Conservation (phyloP, 192 early-diverging fungal species). For the Blastocladiella britannica region DNA sequence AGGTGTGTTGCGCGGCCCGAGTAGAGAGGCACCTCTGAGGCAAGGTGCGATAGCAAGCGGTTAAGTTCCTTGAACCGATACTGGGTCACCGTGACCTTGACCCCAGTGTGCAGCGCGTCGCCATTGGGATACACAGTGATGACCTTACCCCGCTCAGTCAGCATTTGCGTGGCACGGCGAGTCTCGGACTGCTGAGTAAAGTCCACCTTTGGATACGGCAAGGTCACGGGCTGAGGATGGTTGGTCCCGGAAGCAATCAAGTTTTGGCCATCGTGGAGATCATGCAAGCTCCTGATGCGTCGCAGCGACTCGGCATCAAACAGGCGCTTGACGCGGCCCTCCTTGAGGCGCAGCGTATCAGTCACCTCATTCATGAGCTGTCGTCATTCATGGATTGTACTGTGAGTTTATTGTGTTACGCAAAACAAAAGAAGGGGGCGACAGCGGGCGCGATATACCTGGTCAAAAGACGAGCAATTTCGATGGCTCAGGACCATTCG, state of each 20-base stretch:
- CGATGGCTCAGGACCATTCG: neutral
- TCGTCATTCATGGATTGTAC: too few species aligned
- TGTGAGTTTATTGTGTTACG: too few species aligned
- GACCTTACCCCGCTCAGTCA: neutral
- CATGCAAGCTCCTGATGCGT: neutral
- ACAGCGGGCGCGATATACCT: too few species aligned
- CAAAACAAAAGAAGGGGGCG: too few species aligned
- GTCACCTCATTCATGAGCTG: neutral
- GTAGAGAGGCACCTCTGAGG: neutral
- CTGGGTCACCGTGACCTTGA: neutral
- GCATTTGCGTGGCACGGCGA: neutral
- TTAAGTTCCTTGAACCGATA: neutral
- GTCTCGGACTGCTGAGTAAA: neutral
- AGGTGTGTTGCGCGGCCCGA: neutral
- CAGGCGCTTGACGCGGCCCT: neutral
- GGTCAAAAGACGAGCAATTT: neutral
- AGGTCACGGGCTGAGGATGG: neutral
- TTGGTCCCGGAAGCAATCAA: neutral
- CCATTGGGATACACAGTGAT: neutral
- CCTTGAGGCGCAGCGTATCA: neutral
- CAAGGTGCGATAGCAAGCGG: neutral
- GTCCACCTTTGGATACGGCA: neutral
- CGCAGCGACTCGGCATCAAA: neutral
- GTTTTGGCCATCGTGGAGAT: neutral
- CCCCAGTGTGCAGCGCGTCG: neutral